Evolutionary conservation across 2,329 filamentous ascomycete genomes (phyloP), one percentile per base, ranked within the genome.

Genomic region (Venturia aucupariae): DNA sequence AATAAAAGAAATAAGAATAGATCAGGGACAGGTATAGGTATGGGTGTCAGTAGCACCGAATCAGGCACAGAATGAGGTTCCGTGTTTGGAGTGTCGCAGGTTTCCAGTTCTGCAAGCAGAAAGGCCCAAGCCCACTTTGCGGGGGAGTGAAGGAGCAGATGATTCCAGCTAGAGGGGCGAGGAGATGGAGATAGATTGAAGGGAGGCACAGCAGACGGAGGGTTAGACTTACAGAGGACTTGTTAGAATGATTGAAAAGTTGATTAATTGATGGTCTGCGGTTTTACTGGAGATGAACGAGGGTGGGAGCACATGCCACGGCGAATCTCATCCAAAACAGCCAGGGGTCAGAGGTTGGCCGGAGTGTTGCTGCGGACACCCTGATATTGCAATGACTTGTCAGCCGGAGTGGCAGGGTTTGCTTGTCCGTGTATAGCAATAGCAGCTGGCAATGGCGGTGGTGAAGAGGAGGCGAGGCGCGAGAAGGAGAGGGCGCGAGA

Each of bases 101-200:
- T 57, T 57, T 57, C 51, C 51, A 57, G 11, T 57, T 57, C 51
- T 57, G 51, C 51, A 57, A 57, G 51, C 27, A 35, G 51, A 57
- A 54, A 19, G 48, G 11, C 13, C 30, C 11, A 32, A 5, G 30
- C 5, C 24, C 13, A 54, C 48, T 35, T 57, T 57, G 30, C 27
- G 30, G 51, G 51, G 27, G 27, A 11, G 30, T 3, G 19, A 57
- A 32, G 51, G 51, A 19, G 0, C 7, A 19, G 51, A 57, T 55
- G 1, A 22, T n/a, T 57, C 15, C 27, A 57, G 51, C 51, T 57
- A 35, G 51, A 35, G 3, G 27, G 2, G 19, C n/a, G n/a, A n/a
- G n/a, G n/a, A n/a, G 51, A 57, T 35, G 51, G 51, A 57, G 51
- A 57, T 57, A 57, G 51, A 57, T 57, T 55, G 51, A 57, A n/a